Conservation (phyloP, 768 basidiomycete genomes). For the Boletus rubroflammeus region DNA sequence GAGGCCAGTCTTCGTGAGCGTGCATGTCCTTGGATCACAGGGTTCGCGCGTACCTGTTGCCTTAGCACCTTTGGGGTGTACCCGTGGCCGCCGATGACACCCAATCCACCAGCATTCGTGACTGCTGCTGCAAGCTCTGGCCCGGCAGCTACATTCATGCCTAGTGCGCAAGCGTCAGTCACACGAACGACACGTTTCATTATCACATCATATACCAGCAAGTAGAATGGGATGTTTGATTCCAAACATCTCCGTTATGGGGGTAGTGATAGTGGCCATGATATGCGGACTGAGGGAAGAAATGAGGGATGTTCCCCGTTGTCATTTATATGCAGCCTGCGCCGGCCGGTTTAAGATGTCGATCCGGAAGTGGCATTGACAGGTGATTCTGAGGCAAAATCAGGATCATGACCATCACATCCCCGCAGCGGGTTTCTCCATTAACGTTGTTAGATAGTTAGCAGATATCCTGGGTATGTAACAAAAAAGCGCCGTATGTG, state of each 20-base stretch:
- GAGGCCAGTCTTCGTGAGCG: slow-evolving; percentile 5
- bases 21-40: background rate
- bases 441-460: slow-evolving; percentile 10
- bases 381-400: background rate
- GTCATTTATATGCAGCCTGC: slow-evolving; percentile 8
- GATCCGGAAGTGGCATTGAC: background rate
- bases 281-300: background rate
- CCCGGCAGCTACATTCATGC: slow-evolving; percentile 66
- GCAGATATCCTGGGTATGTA: slow-evolving; percentile 25
- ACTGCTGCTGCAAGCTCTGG: slow-evolving; percentile 91
- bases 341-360: background rate
- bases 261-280: slow-evolving; percentile 66
- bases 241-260: slow-evolving; percentile 84
- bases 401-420: background rate
- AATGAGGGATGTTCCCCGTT: background rate
- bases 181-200: slow-evolving; percentile 35
- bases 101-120: slow-evolving; percentile 89
- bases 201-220: slow-evolving; percentile 47
- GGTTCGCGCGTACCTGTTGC: slow-evolving; percentile 53
- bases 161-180: slow-evolving; percentile 26
- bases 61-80: slow-evolving; percentile 81
- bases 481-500: slow-evolving; percentile 23
- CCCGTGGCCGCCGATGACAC: slow-evolving; percentile 88
- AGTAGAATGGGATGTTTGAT: slow-evolving; percentile 87
- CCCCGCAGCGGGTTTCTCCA: background rate